Conservation (phyloP, 371 early-diverging fungal genomes). For the Apophysomyces elegans region DNA sequence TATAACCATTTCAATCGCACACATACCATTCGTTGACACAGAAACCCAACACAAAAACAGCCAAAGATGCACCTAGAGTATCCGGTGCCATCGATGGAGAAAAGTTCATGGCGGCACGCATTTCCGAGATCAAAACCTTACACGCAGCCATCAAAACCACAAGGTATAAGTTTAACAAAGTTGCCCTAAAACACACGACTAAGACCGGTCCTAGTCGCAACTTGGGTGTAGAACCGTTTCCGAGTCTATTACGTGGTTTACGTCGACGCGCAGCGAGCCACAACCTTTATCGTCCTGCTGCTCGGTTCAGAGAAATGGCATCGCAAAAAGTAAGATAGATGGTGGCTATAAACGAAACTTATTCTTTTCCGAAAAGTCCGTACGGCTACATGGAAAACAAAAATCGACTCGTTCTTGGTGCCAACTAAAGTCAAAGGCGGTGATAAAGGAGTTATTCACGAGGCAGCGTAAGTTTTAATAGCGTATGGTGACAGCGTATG, state of each 20-base stretch:
- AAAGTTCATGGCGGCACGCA: conserved; percentile 55
- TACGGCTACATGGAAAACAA: not conserved
- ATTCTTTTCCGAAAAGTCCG: not conserved
- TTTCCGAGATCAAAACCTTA: conserved; percentile 83
- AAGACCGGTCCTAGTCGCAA: not conserved
- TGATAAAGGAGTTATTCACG: conserved; percentile 22
- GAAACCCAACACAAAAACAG: conserved; percentile 2
- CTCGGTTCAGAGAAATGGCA: conserved; percentile 73
- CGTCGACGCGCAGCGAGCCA: conserved; percentile 91
- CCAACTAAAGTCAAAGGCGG: conserved; percentile 13
- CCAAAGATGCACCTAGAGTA: conserved; percentile 20
- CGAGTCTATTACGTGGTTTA: conserved; percentile 84
- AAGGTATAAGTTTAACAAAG: conserved; percentile 24
- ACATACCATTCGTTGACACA: not conserved
- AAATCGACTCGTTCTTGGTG: not conserved
- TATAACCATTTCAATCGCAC: not conserved
- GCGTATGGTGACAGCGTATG: not conserved
- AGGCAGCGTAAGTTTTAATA: conserved; percentile 22
- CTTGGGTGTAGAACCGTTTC: conserved; percentile 68
- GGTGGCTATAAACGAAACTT: not conserved
- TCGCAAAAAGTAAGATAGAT: conserved; percentile 59
- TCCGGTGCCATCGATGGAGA: conserved; percentile 21
- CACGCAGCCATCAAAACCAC: conserved; percentile 66
- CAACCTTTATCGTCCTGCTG: conserved; percentile 84
- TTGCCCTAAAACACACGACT: not conserved